Base-by-base conservation (phyloP, 495 filamentous ascomycete genomes). In the Cercophora sp. region DNA sequence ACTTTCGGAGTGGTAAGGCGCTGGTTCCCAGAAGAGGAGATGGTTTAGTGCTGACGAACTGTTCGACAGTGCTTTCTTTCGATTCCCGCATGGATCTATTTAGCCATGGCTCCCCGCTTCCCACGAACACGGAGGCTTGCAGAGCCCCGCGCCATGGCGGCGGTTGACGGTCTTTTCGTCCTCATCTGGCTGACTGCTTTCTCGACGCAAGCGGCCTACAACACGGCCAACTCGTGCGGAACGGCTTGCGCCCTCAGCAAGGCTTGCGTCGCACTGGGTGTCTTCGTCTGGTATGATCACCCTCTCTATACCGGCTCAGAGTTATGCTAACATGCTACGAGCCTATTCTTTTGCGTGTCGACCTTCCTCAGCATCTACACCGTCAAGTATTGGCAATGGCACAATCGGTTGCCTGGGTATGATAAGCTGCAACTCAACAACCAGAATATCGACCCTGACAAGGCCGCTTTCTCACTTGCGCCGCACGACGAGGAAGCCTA, bases 131-230 rank as follows among this genome's bases (percentile, higher is more conserved):
- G 81, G 24, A 84, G 82, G 59, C 81, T 91, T 55, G 87, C 87
- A 39, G 84, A 95, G 57, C 85, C 88, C 8, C 91, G 93, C 64
- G 89, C 81, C 46, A 88, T 95, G 68, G 80, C 85, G 16, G 77
- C 76, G 4, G 70, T 94, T 39, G 92, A 97, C 64, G 69, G 74
- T 3, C 44, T 92, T 24, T 92, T 85, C 64, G 70, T 80, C 35
- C 68, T 96, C 36, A 71, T 96, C 58, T 97, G 91, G 91, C 82
- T 96, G 52, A 82, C 84, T 6, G 91, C 85, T 0, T 93, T 91
- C 70, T 79, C 89, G 4, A 79, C 84, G 35, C 79, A 95, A 35
- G 87, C 88, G 1, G 77, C 80, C 1, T 97, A 73, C 48, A 78
- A 81, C 59, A 71, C 75, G 1, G 71, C 70, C 26, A 70, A 70